A percentile compares a stretch with the other conserved stretches of the same genome.
These are phyloP conservation scores for Ogataea paraovalis DNA, from an alignment of 805 yeast species.

Conservation along the genomic window DNA sequence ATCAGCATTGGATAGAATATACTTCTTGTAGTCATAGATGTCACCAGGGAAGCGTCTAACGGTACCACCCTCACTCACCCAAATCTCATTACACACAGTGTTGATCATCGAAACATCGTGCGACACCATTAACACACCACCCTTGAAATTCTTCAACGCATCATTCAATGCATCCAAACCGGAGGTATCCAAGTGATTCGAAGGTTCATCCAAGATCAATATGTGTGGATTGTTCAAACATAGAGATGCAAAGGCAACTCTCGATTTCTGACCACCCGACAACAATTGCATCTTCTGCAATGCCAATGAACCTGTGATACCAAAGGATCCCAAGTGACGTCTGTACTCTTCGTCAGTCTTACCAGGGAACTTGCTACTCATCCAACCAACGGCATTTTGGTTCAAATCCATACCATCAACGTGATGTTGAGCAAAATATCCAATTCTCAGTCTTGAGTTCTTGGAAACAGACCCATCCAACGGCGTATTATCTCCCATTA, in stretches of 20 bases:
- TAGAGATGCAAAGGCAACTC: slow-evolving; percentile 96
- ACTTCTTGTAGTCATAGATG: slow-evolving; percentile 85
- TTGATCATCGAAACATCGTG: slow-evolving; percentile 94
- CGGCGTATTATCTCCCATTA: slow-evolving; percentile 77
- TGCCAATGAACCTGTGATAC: slow-evolving; percentile 92
- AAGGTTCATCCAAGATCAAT: slow-evolving; percentile 92
- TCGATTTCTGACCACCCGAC: slow-evolving; percentile 97
- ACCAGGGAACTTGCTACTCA: slow-evolving; percentile 86
- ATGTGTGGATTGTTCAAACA: slow-evolving; percentile 90
- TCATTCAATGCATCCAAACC: slow-evolving; percentile 95
- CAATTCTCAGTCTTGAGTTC: slow-evolving; percentile 85
- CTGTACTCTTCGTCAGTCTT: slow-evolving; percentile 95
- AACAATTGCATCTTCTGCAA: slow-evolving; percentile 83
- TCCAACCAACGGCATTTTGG: slow-evolving; percentile 88
- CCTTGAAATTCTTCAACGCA: slow-evolving; percentile 82
- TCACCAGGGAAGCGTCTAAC: slow-evolving; percentile 77
- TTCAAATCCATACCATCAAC: slow-evolving; percentile 94
- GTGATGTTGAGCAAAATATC: slow-evolving; percentile 98
- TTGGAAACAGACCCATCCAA: slow-evolving; percentile 71
- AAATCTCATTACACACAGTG: slow-evolving; percentile 85
- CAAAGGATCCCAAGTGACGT: slow-evolving; percentile 94
- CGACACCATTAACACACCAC: slow-evolving; percentile 96
- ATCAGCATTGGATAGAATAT: slow-evolving; percentile 74
- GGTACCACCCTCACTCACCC: slow-evolving; percentile 88
- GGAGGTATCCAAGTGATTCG: slow-evolving; percentile 96